Base-by-base conservation (phyloP, 1,284 basidiomycete species). In the Fomitiporia mediterranea region DNA sequence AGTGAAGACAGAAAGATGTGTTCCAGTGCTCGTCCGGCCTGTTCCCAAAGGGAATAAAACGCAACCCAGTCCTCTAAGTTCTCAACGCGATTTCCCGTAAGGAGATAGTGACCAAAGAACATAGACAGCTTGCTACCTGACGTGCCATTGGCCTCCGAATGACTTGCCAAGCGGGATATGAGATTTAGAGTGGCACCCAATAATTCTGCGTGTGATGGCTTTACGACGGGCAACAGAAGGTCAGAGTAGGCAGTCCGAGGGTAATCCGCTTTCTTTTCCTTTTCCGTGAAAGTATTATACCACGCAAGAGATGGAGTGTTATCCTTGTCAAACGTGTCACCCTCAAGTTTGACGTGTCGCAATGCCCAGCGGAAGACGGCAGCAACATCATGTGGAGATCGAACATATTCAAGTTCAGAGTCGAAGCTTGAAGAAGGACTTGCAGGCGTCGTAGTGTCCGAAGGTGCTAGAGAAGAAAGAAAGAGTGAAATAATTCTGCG, bases 321-420 rank as follows among this genome's bases (percentile, higher is more conserved):
- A 17, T 63, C 60, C 47, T 42, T 17, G 37, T 63, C 66, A 58
- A 89, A 87, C 3, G 73, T 72, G 17, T 72, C 66, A 4, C 73
- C 76, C 21, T 83, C 78, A 4, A 89, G 71, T 25, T 78, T 72
- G 35, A 89, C 72, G 65, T 90, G 88, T 34, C 87, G 82, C 32
- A 90, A 68, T 40, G 77, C 86, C 88, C 88, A 90, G 32, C 88
- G 82, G 30, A 90, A 73, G n/a, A 89, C 83, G 23, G 86, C 81
- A 19, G 88, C 86, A 46, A 88, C 74, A 64, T 90, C 88, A 56
- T 90, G 83, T 1, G 84, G 80, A 35, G 82, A 84, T 30, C 81
- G 79, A 3, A 82, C 78, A 57, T 76, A 83, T 51, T 72, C 71
- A 43, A 89, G 70, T 68, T 87, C 85, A 15, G 80, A 77, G 64